Conservation (phyloP, 2,329 filamentous ascomycete species). For the Elsinoe australis region DNA sequence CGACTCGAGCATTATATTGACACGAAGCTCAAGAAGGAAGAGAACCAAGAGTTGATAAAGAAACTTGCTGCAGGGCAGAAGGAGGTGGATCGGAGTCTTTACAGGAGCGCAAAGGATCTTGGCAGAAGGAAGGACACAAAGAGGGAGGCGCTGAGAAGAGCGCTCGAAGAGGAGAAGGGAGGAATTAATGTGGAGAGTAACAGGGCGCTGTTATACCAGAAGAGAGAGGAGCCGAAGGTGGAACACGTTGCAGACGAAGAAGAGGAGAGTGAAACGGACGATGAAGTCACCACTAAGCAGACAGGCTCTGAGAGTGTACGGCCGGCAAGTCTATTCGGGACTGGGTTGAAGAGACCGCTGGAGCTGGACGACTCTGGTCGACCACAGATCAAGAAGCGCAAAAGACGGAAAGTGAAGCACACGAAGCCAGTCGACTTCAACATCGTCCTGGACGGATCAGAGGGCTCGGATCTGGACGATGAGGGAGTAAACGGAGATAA, state of each 20-base stretch:
- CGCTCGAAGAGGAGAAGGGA: conserved; percentile 56
- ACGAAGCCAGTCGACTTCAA: conserved; percentile 44
- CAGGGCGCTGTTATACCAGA: conserved; percentile 41
- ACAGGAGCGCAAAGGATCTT: conserved; percentile 69
- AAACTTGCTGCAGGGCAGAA: conserved; percentile 61
- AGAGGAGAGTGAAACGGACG: conserved; percentile 17
- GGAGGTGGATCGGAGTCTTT: conserved; percentile 73
- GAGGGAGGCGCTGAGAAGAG: conserved; percentile 57
- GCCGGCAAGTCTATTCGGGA: conserved; percentile 46
- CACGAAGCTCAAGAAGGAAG: conserved; percentile 88
- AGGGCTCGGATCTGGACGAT: conserved; percentile 24
- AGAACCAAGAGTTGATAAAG: conserved; percentile 74
- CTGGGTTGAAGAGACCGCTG: conserved; percentile 78
- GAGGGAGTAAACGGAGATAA: conserved; percentile 23
- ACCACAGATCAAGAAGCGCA: conserved; percentile 75
- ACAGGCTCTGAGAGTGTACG: not conserved
- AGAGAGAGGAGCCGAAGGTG: not conserved
- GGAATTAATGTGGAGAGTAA: conserved; percentile 51
- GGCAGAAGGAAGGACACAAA: conserved; percentile 66
- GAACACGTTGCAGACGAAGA: conserved; percentile 19
- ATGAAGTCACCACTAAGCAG: conserved; percentile 3
- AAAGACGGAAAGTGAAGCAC: conserved; percentile 43
- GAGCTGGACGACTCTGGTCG: conserved; percentile 70
- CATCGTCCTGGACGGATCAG: conserved; percentile 6
- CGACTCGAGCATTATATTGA: conserved; percentile 67